These are phyloP conservation scores for Gossypium gossypioides DNA, from an alignment of 441 rosid genomes.

Conservation along the genomic window DNA sequence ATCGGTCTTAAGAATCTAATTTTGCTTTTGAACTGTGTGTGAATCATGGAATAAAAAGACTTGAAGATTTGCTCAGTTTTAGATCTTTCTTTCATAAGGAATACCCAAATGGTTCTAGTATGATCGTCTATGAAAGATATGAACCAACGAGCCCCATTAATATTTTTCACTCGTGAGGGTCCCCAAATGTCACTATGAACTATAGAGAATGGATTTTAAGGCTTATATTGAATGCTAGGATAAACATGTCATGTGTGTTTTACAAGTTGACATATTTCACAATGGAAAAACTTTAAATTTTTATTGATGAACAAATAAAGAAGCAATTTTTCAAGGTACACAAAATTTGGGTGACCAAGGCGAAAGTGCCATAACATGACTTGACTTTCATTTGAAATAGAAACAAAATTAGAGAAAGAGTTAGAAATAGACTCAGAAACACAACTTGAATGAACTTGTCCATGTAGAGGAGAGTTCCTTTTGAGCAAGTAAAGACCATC, in stretches of 20 bases:
- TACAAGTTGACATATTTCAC: neutral
- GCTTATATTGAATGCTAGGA: neutral
- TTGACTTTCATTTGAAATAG: neutral
- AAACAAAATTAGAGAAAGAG: neutral
- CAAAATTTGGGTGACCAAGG: neutral
- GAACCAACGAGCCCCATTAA: neutral
- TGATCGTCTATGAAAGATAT: neutral
- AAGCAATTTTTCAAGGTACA: neutral
- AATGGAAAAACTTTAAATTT: neutral
- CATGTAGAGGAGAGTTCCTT: neutral
- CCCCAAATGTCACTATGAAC: neutral
- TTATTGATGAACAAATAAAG: neutral
- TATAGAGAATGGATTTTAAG: neutral
- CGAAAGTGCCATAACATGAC: neutral
- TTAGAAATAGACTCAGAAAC: neutral
- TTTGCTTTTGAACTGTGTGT: neutral
- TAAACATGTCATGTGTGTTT: neutral
- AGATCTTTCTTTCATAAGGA: neutral
- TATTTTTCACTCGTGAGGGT: neutral
- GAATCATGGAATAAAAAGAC: neutral
- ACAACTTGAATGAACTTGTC: neutral
- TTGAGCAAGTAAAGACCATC: neutral
- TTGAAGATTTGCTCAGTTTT: neutral
- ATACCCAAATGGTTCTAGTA: neutral
- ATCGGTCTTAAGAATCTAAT: neutral